Percentiles rank a stretch among this genome's conserved stretches.
Conservation (phyloP, 768 basidiomycete genomes). For the Termitomyces sp. region DNA sequence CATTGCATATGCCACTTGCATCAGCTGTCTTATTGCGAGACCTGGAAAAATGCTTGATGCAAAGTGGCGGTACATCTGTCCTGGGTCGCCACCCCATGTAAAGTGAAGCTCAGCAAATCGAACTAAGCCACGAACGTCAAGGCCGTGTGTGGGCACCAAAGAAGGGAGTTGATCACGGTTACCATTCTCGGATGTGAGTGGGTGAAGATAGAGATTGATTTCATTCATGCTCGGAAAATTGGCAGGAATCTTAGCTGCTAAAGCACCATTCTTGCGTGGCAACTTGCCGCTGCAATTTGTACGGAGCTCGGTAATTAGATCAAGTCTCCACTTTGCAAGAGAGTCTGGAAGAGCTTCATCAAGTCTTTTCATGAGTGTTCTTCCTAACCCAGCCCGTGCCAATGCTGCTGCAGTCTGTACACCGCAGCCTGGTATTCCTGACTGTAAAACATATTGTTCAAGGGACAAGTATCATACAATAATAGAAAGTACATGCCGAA, state of each 20-base stretch:
- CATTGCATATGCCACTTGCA: not conserved
- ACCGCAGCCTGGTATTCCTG: not conserved
- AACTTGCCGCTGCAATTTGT: constrained; percentile 3
- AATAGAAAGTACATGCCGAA: too few species aligned
- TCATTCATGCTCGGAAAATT: constrained; percentile 6
- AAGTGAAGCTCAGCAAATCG: not conserved
- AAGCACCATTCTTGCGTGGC: not conserved
- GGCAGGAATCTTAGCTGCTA: not conserved
- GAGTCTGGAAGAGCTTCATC: not conserved
- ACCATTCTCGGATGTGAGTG: not conserved
- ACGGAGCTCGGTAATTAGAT: too few species aligned
- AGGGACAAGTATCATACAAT: too few species aligned
- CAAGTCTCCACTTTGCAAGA: not conserved
- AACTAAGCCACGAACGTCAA: not conserved
- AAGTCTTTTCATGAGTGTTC: not conserved
- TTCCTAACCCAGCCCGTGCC: too few species aligned
- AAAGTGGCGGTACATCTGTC: too few species aligned
- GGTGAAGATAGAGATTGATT: constrained; percentile 6
- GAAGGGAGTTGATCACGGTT: not conserved
- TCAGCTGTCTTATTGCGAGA: constrained; percentile 7
- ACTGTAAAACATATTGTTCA: too few species aligned
- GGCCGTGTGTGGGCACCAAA: not conserved
- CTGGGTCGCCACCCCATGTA: too few species aligned
- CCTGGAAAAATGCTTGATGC: constrained; percentile 1
- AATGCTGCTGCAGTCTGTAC: not conserved